Evolutionary conservation across 2,329 filamentous ascomycete species (phyloP).

Genomic region (Aspergillus brunneoviolaceus): DNA sequence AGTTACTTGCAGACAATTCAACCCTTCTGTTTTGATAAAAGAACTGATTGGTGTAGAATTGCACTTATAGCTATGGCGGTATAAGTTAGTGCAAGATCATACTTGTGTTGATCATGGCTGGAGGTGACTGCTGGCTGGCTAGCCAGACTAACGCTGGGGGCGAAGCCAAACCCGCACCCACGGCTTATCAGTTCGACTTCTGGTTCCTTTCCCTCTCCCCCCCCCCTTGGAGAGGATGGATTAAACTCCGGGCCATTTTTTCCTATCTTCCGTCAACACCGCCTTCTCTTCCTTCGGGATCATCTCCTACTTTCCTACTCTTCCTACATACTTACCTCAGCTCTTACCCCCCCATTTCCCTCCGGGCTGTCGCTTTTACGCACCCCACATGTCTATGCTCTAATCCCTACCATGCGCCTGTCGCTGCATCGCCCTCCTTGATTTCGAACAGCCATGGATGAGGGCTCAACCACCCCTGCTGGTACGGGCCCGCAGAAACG

Average conservation of each 20-base stretch:
- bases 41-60: too few relatives aligned
- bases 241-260: neutral
- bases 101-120: too few relatives aligned
- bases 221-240: neutral
- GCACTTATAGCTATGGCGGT: too few relatives aligned
- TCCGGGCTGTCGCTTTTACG: neutral
- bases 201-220: neutral
- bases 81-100: too few relatives aligned
- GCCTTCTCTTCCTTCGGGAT: neutral
- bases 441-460: conserved; percentile 31
- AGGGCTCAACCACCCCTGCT: conserved; percentile 25
- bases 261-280: neutral
- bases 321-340: neutral
- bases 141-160: too few relatives aligned
- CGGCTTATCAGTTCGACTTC: neutral
- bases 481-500: conserved; percentile 35
- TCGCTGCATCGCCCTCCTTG: conserved; percentile 25
- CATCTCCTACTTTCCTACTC: neutral
- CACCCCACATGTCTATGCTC: neutral
- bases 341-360: neutral
- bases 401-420: conserved; percentile 26
- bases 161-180: too few relatives aligned
- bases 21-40: too few relatives aligned
- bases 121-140: too few relatives aligned
- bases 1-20: too few relatives aligned